Conservation (phyloP, 129 eudicot species). For the Tagetes erecta region DNA sequence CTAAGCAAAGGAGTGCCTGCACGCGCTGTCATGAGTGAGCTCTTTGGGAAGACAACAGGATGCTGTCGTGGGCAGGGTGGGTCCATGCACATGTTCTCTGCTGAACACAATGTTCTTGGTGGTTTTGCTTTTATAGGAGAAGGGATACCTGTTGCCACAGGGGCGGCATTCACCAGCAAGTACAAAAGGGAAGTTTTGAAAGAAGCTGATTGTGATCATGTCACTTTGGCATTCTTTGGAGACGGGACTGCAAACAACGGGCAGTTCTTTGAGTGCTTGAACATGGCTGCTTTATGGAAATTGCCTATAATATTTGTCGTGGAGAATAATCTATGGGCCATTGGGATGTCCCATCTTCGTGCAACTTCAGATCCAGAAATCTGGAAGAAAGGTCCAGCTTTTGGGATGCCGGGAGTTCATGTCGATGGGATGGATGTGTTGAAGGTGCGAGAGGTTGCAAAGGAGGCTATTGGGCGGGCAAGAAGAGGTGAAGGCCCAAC, state of each 20-base stretch:
- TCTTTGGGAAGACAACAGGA: conserved; percentile 30
- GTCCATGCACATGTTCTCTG: conserved; percentile 35
- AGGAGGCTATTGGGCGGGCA: conserved; percentile 32
- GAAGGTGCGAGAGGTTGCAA: conserved; percentile 34
- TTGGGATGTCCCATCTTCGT: conserved; percentile 36
- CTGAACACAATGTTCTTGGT: conserved; percentile 30
- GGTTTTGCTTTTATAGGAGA: conserved; percentile 33
- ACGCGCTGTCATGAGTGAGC: conserved; percentile 30
- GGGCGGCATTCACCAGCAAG: conserved; percentile 30
- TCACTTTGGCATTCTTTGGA: conserved; percentile 31
- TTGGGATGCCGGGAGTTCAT: conserved; percentile 33
- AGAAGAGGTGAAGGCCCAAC: conserved; percentile 34
- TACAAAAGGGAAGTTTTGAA: conserved; percentile 34
- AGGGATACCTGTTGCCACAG: conserved; percentile 35
- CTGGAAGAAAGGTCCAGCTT: conserved; percentile 35
- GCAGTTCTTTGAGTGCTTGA: conserved; percentile 35
- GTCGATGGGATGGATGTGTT: conserved; percentile 37
- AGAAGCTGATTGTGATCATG: conserved; percentile 33
- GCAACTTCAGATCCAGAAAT: conserved; percentile 34
- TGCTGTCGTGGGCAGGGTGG: conserved; percentile 37
- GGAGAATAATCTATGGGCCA: conserved; percentile 34
- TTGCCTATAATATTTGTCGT: conserved; percentile 32
- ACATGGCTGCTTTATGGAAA: conserved; percentile 34
- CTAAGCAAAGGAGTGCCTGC: conserved; percentile 35
- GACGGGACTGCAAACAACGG: conserved; percentile 35